These are phyloP conservation scores for Leishmania aethiopica DNA, from an alignment of 208 protist species.

Conservation along the genomic window DNA sequence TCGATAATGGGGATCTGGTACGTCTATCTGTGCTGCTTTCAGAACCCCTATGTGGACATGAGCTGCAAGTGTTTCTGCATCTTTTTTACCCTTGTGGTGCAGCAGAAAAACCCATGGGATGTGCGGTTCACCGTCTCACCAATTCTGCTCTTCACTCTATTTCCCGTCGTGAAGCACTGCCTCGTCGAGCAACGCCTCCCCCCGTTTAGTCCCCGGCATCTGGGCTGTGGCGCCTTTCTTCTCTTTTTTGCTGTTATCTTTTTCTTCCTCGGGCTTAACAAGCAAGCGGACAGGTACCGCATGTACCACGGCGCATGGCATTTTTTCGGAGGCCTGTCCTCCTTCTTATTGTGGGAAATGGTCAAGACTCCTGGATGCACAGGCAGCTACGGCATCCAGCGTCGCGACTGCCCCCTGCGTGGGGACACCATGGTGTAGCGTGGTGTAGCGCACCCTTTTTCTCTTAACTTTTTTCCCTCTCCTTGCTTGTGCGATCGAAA, in stretches of 20 bases:
- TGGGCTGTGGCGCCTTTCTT: slow-evolving; percentile 33
- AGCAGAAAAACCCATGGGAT: slow-evolving; percentile 77
- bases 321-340: slow-evolving; percentile 54
- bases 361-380: slow-evolving; percentile 17
- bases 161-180: slow-evolving; percentile 57
- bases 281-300: slow-evolving; percentile 59
- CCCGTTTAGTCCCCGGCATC: slow-evolving; percentile 9
- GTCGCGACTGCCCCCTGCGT: background rate
- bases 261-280: slow-evolving; percentile 69
- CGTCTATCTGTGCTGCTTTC: slow-evolving; percentile 46
- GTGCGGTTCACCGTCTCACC: slow-evolving; percentile 55
- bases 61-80: slow-evolving; percentile 56
- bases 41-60: slow-evolving; percentile 41
- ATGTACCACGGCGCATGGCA: slow-evolving; percentile 84
- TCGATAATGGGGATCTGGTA: slow-evolving; percentile 53
- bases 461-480: background rate
- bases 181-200: slow-evolving; percentile 34
- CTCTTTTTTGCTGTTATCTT: slow-evolving; percentile 37
- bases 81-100: slow-evolving; percentile 53
- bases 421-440: slow-evolving; percentile 15
- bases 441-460: background rate
- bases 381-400: background rate
- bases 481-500: background rate
- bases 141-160: slow-evolving; percentile 44
- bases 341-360: slow-evolving; percentile 63